phyloP scores from a whole-genome alignment of 306 rosid genomes.

The Castanea mollissima region DNA sequence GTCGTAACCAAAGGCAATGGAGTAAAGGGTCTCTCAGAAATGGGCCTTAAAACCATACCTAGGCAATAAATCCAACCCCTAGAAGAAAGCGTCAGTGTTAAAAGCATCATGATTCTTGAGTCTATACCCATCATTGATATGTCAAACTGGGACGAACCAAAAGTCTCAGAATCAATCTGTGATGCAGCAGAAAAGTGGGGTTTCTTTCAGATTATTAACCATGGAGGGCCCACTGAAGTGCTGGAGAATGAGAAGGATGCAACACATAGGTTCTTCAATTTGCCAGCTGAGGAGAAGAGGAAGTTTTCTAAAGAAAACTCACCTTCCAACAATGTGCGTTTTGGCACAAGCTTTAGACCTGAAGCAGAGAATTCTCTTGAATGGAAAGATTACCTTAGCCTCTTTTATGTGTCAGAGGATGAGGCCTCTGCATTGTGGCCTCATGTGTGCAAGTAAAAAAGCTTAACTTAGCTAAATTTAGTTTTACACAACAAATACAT shows the following conservation, averaged over 20 bases:
- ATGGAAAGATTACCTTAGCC: slow-evolving; percentile 65
- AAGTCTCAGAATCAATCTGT: slow-evolving; percentile 38
- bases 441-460: slow-evolving; percentile 38
- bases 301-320: slow-evolving; percentile 39
- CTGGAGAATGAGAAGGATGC: slow-evolving; percentile 47
- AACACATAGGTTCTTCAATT: slow-evolving; percentile 44
- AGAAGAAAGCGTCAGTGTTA: slow-evolving; percentile 31
- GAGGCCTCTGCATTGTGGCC: slow-evolving; percentile 61
- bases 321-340: slow-evolving; percentile 32
- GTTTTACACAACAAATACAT: background rate
- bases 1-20: slow-evolving; percentile 50
- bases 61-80: slow-evolving; percentile 52
- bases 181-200: slow-evolving; percentile 68
- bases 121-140: slow-evolving; percentile 57
- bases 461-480: background rate
- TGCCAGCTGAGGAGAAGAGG: slow-evolving; percentile 46
- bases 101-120: slow-evolving; percentile 2
- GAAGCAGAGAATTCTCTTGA: slow-evolving; percentile 54
- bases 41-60: slow-evolving; percentile 44
- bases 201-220: slow-evolving; percentile 55
- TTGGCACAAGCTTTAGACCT: slow-evolving; percentile 53
- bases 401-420: slow-evolving; percentile 54
- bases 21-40: slow-evolving; percentile 56
- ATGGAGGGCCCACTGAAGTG: slow-evolving; percentile 50
- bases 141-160: slow-evolving; percentile 37